phyloP scores from a whole-genome alignment of 1,284 basidiomycete genomes.

The Trichosporon faecale region DNA sequence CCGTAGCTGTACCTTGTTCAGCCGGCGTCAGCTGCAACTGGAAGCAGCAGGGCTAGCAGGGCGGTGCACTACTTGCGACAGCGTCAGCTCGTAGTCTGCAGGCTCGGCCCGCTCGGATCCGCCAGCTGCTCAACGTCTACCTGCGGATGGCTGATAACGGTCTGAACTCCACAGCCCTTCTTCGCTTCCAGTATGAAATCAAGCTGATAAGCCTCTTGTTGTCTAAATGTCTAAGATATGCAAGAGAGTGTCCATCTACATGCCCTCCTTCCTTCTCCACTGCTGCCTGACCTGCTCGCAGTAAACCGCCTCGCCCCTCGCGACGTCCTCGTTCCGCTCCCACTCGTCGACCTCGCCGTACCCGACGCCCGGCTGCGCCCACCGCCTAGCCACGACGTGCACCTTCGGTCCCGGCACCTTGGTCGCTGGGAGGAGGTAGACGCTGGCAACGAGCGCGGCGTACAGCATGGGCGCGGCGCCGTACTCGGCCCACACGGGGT shows the following conservation, averaged over 20 bases:
- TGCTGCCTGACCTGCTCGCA: conserved; percentile 38
- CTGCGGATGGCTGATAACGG: too few relatives aligned
- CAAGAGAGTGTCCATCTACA: background rate
- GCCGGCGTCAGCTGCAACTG: background rate
- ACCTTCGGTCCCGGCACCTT: conserved; percentile 39
- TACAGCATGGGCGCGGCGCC: conserved; percentile 43
- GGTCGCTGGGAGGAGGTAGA: conserved; percentile 30
- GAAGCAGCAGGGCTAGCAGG: background rate
- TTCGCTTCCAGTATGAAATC: too few relatives aligned
- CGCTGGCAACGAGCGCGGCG: conserved; percentile 36
- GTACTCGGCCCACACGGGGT: conserved; percentile 38
- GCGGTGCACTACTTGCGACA: background rate
- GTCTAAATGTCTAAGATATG: too few relatives aligned
- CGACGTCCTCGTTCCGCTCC: conserved; percentile 32
- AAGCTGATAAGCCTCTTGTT: too few relatives aligned
- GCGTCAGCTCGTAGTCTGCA: background rate
- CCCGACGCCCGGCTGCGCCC: conserved; percentile 30
- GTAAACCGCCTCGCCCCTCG: conserved; percentile 26
- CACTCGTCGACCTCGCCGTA: conserved; percentile 45
- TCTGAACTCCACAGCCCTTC: too few relatives aligned
- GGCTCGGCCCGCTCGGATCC: too few relatives aligned
- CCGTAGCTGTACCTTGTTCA: background rate
- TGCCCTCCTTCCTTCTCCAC: conserved; percentile 30
- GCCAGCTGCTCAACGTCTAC: too few relatives aligned
- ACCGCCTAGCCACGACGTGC: conserved; percentile 28